These are phyloP conservation scores for Phytophthora fragariae DNA, from an alignment of 352 stramenopile species.

Conservation along the genomic window DNA sequence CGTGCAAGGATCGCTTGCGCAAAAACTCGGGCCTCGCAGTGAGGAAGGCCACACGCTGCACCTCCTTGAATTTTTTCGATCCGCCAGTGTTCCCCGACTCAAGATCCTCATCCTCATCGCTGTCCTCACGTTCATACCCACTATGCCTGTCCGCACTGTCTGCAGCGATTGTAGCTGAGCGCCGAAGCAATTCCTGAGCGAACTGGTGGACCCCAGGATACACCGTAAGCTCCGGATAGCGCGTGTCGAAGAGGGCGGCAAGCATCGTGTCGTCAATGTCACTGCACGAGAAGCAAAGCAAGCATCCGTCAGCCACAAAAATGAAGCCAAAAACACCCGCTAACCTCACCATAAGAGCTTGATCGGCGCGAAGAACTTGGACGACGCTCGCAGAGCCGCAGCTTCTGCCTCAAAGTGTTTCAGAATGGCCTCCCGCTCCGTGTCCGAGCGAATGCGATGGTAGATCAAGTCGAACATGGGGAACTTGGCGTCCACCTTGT, in stretches of 20 bases:
- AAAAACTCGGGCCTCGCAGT: conserved; percentile 81
- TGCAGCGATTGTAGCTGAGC: conserved; percentile 34
- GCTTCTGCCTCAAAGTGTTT: conserved; percentile 73
- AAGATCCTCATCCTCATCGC: conserved; percentile 38
- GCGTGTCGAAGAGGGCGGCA: conserved; percentile 78
- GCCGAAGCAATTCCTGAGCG: conserved; percentile 70
- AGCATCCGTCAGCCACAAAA: conserved; percentile 1
- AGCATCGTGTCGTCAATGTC: conserved; percentile 88
- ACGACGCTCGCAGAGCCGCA: conserved; percentile 27
- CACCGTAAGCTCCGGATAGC: conserved; percentile 83
- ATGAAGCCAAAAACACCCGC: not conserved
- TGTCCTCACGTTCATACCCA: conserved; percentile 38
- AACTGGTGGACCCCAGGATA: conserved; percentile 88
- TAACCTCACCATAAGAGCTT: conserved; percentile 72
- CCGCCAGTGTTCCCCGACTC: conserved; percentile 15
- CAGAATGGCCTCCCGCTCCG: conserved; percentile 62
- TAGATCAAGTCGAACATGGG: conserved; percentile 79
- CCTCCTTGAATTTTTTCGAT: conserved; percentile 29
- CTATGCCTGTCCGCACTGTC: conserved; percentile 30
- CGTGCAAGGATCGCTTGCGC: conserved; percentile 62
- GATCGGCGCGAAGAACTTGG: conserved; percentile 55
- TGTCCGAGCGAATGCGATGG: conserved; percentile 56
- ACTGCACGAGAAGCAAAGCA: conserved; percentile 33
- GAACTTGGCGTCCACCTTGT: conserved; percentile 69
- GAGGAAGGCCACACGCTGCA: conserved; percentile 76